Base-by-base conservation (phyloP, 306 rosid species). In the Adenanthera pavonina region DNA sequence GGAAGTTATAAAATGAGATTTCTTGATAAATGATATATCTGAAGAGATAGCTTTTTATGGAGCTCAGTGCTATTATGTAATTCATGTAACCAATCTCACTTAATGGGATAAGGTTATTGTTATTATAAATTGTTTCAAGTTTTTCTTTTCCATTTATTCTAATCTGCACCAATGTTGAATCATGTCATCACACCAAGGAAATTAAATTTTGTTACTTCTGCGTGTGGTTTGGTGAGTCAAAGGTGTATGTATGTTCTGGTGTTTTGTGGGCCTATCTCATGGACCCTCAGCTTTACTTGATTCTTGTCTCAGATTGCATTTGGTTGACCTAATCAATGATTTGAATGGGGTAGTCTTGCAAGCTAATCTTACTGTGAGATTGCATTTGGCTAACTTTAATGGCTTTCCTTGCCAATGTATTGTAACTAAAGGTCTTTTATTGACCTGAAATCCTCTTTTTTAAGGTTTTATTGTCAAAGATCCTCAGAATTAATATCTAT, bases 181-280 rank as follows among this genome's bases (percentile, higher is more conserved):
- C 12, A 52, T 71, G 69, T 49, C 47, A 70, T 61, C 35, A 70
- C 59, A 71, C 64, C 3, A n/a, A 68, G 61, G 62, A 77, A 64
- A 35, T 12, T 35, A 70, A 14, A 43, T 43, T 51, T 72, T 77
- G 61, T 52, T 52, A 62, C 68, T 61, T 33, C 34, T 13, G 11
- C 44, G 36, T 14, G 25, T 30, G 67, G 57, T 61, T 38, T 62
- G 30, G 78, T 17, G 36, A 38, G 34, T 43, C 20, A 44, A 65
- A 64, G 76, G 49, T 33, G 40, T 33, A 30, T 60, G 33, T 60
- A 30, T 60, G 33, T 60, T 72, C 69, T 77, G 70, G 38, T 64
- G 70, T 78, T 78, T 30, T 70, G 68, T 0, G n/a, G 25, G 73
- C 54, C 41, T 5, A 71, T 30, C 30, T 71, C 5, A 9, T 38